Evolutionary conservation across 2,329 filamentous ascomycete species (phyloP), one percentile per base, ranked within the genome.

Genomic region (Fusarium sp.): DNA sequence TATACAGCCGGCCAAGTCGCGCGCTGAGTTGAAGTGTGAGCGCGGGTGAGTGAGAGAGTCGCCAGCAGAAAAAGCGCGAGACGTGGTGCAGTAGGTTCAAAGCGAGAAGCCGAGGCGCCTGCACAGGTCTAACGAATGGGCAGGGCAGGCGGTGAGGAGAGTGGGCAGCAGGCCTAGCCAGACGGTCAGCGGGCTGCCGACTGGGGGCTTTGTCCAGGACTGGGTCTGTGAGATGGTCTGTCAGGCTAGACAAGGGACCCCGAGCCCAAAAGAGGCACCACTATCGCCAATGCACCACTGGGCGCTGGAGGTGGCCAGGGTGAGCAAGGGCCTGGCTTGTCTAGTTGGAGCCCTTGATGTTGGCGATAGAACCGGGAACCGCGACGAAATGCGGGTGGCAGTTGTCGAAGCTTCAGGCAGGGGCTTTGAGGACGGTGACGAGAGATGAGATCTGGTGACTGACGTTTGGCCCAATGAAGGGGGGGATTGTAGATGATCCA

Each of bases 81-180:
- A 59, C 31, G 44, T 31, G 27, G 55, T 40, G 55, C 23, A 28
- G 53, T 28, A 51, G 48, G 48, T 8, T 34, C 48, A 51, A 51
- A 27, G 48, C 34, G 27, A 51, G 48, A 51, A 16, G 48, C 48
- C 34, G 48, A 37, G 48, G 48, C 39, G 52, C 15, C 39, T 60
- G 51, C 55, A 57, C 55, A 57, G 56, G 65, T 63, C 61, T 66
- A 69, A 60, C 60, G 65, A 74, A 71, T 66, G 73, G 70, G 61
- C 66, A 67, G 57, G 73, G 73, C 70, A 75, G 73, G 73, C 73
- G 73, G 72, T 75, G 72, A 75, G 64, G 61, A 54, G 64, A 61
- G 70, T 66, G 71, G 71, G 44, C 37, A 51, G 28, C 46, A 68
- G 65, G 65, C 48, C 65, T 71, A 64, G 43, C 62, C 64, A 67